Conservation (phyloP, 768 basidiomycete genomes). For the Dacryopinax primogenitus region DNA sequence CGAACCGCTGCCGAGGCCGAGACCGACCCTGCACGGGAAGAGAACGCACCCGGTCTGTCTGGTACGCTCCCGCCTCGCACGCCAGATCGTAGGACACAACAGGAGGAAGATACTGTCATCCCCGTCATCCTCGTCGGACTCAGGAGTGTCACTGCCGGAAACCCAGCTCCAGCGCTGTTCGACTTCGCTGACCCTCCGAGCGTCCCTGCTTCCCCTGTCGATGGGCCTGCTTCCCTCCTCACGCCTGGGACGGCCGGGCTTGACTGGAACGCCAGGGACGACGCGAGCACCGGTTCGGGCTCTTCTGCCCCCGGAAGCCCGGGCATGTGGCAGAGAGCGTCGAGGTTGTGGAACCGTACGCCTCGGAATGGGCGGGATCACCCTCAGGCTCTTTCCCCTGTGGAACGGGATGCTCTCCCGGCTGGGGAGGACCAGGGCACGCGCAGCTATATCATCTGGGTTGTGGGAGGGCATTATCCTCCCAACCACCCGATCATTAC, state of each 20-base stretch:
- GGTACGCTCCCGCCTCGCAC: conserved; percentile 14
- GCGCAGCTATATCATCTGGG: conserved; percentile 78
- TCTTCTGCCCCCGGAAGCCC: neutral
- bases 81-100: conserved; percentile 21
- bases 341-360: conserved; percentile 36
- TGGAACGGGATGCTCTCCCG: neutral
- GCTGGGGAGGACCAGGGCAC: conserved; percentile 17
- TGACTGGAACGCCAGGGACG: conserved; percentile 14
- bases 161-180: conserved; percentile 11
- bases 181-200: neutral
- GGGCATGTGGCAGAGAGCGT: conserved; percentile 39
- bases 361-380: neutral
- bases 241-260: conserved; percentile 16
- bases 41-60: conserved; percentile 14
- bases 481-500: conserved; percentile 79
- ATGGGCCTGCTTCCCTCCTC: conserved; percentile 16
- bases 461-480: conserved; percentile 82
- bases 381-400: conserved; percentile 11
- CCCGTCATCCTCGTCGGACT: conserved; percentile 76
- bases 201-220: neutral
- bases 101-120: conserved; percentile 36
- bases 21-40: conserved; percentile 17
- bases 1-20: conserved; percentile 35
- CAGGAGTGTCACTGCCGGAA: conserved; percentile 52
- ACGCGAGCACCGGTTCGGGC: conserved; percentile 6